Conservation (phyloP, 2,329 filamentous ascomycete genomes). For the Botrytis paeoniae region DNA sequence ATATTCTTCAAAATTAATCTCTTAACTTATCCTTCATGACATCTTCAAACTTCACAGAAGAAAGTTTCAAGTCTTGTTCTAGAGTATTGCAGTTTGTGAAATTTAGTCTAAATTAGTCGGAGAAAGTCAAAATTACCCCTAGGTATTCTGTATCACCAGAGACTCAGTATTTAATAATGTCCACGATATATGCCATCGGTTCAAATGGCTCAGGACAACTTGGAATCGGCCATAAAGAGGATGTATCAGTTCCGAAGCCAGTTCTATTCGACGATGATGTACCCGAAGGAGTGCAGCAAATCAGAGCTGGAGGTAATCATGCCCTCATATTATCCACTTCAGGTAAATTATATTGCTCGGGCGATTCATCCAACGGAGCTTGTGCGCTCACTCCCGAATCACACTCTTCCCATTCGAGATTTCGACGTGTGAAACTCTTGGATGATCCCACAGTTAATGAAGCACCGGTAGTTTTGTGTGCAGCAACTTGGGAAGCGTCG, state of each 20-base stretch:
- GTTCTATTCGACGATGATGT: constrained; percentile 52
- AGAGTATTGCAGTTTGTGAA: background rate
- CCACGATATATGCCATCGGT: constrained; percentile 64
- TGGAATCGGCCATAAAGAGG: constrained; percentile 67
- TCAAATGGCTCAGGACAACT: constrained; percentile 77
- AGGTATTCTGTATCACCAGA: background rate
- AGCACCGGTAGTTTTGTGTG: constrained; percentile 44
- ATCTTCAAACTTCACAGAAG: background rate
- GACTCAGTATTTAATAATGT: constrained; percentile 40
- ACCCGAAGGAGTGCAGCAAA: constrained; percentile 39
- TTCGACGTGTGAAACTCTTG: constrained; percentile 27
- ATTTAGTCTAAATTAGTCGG: background rate
- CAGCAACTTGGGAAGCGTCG: constrained; percentile 78
- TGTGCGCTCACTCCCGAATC: constrained; percentile 44
- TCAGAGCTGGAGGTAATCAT: constrained; percentile 75
- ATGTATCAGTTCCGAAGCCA: constrained; percentile 63
- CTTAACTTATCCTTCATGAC: constrained; percentile 46
- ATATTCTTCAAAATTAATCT: constrained; percentile 47
- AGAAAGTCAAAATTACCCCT: background rate
- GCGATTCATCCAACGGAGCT: constrained; percentile 55
- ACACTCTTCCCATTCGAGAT: constrained; percentile 20
- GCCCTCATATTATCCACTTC: constrained; percentile 68
- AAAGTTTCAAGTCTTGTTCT: background rate
- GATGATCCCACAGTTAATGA: constrained; percentile 32
- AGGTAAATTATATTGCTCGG: constrained; percentile 62